Evolutionary conservation across 352 stramenopile species (phyloP).

Genomic region (Phytophthora capsici): DNA sequence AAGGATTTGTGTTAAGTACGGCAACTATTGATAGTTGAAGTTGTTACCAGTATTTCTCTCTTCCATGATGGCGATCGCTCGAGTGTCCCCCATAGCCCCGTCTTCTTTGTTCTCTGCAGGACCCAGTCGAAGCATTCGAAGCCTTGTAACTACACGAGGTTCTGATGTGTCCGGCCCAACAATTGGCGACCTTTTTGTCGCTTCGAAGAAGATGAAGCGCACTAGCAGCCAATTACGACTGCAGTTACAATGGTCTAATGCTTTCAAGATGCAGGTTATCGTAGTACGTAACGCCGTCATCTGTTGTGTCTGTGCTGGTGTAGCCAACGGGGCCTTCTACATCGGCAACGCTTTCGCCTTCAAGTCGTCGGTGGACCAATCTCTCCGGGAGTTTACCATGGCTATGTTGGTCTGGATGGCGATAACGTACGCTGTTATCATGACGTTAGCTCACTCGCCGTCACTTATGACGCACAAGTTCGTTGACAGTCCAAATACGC

Average conservation of each 20-base stretch:
- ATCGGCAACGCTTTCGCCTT: constrained; percentile 35
- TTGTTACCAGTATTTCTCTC: not conserved
- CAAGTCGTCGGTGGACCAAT: constrained; percentile 32
- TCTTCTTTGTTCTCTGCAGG: not conserved
- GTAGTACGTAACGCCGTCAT: constrained; percentile 31
- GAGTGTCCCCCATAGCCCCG: constrained; percentile 7
- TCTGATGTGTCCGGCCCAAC: constrained; percentile 6
- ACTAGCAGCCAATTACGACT: constrained; percentile 23
- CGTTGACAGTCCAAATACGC: constrained; percentile 4
- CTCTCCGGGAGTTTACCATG: constrained; percentile 33
- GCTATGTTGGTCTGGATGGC: constrained; percentile 38
- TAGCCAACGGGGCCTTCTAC: constrained; percentile 38
- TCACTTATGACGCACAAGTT: constrained; percentile 26
- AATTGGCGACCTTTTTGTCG: not conserved
- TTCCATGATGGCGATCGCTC: not conserved
- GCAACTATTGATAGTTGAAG: constrained; percentile 33
- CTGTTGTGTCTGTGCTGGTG: constrained; percentile 25
- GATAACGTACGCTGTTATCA: constrained; percentile 22
- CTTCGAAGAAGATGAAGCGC: constrained; percentile 10
- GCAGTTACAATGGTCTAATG: constrained; percentile 18
- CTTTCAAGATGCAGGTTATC: constrained; percentile 15
- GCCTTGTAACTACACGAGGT: not conserved
- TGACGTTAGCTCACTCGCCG: constrained; percentile 22
- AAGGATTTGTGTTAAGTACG: constrained; percentile 11
- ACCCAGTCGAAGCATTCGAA: not conserved